A percentile compares a stretch with the other conserved stretches of the same genome.
These are phyloP conservation scores for Colletotrichum scovillei DNA, from an alignment of 2,329 filamentous ascomycete species.

Conservation along the genomic window DNA sequence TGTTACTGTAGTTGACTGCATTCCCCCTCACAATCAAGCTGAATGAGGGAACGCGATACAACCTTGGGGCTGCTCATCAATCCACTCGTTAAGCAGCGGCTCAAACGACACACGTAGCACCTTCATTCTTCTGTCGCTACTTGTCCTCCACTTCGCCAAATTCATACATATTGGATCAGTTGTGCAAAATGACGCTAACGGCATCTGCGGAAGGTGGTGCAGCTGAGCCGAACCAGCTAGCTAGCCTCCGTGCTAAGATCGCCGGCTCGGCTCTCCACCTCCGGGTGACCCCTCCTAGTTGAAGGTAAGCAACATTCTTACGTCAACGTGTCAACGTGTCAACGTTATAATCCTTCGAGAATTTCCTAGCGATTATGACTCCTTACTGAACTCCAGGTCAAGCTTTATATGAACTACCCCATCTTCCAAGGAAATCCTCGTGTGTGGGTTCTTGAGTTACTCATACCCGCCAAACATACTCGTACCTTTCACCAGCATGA, in stretches of 20 bases:
- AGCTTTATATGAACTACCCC: no score
- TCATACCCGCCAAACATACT: background rate
- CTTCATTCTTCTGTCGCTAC: background rate
- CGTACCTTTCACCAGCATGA: background rate
- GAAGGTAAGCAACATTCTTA: background rate
- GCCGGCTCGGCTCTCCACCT: slow-evolving; percentile 9
- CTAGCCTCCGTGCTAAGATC: background rate
- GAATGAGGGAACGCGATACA: background rate
- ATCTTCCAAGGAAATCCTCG: background rate
- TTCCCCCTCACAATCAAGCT: background rate
- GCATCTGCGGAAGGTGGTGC: background rate
- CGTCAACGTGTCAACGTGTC: no score
- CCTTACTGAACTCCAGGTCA: no score
- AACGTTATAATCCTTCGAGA: no score
- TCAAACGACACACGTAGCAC: background rate
- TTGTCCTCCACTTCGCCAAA: background rate
- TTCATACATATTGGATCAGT: background rate
- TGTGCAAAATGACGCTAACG: background rate
- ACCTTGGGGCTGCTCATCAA: background rate
- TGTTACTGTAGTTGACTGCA: background rate
- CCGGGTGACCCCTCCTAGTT: background rate
- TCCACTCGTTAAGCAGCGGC: background rate
- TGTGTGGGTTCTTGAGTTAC: background rate
- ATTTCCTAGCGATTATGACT: no score
- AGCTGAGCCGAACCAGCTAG: background rate